These are phyloP conservation scores for Termitomyces eurrhizus DNA, from an alignment of 768 basidiomycete species.

Conservation along the genomic window DNA sequence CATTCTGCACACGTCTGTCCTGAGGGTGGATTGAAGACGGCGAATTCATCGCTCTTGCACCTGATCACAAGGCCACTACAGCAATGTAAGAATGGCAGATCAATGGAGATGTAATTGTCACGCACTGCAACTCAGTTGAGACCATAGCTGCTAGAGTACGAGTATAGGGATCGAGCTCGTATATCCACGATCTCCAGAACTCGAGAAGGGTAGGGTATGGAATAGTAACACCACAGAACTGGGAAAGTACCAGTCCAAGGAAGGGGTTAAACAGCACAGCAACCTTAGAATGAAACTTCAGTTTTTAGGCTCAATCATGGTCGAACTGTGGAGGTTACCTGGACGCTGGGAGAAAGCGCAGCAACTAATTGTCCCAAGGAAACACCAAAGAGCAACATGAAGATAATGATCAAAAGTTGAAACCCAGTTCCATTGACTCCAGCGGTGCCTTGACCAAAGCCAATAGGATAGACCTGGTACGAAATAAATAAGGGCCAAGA, in stretches of 20 bases:
- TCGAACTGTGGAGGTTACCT: conserved; percentile 27
- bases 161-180: conserved; percentile 68
- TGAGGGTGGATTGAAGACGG: conserved; percentile 64
- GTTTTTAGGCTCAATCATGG: not conserved
- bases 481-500: not conserved
- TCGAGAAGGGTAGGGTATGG: conserved; percentile 57
- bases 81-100: conserved; percentile 11
- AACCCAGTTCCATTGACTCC: conserved; percentile 66
- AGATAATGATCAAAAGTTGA: conserved; percentile 64
- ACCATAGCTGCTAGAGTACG: conserved; percentile 69
- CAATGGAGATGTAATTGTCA: not conserved
- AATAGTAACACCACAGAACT: conserved; percentile 82
- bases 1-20: conserved; percentile 70
- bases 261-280: conserved; percentile 83
- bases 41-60: conserved; percentile 69
- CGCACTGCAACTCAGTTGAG: conserved; percentile 71
- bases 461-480: conserved; percentile 55
- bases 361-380: conserved; percentile 73
- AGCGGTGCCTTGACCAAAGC: conserved; percentile 58
- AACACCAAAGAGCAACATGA: conserved; percentile 65
- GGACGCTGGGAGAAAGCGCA: conserved; percentile 71
- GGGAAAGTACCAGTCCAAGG: conserved; percentile 55
- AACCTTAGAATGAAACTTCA: conserved; percentile 33
- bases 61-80: conserved; percentile 55
- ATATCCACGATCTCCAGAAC: conserved; percentile 81